Percentiles rank a stretch among this genome's conserved stretches.
phyloP scores from a whole-genome alignment of 345 rosid species.

The Schrenkiella parvula region DNA sequence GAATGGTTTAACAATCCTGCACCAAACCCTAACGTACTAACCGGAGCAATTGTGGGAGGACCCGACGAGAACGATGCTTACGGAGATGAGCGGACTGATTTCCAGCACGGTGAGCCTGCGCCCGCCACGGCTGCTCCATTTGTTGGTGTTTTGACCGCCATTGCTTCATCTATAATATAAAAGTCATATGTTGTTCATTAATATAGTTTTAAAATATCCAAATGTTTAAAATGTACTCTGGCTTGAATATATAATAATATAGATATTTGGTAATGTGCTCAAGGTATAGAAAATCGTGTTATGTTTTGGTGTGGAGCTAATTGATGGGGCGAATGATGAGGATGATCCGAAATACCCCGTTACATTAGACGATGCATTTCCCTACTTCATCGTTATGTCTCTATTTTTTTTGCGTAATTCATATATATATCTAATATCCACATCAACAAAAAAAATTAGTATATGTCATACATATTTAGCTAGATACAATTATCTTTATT shows the following conservation, averaged over 20 bases:
- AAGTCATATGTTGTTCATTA: background rate
- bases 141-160: slow-evolving; percentile 60
- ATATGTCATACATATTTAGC: too few relatives aligned
- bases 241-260: background rate
- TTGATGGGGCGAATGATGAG: too few relatives aligned
- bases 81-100: slow-evolving; percentile 44
- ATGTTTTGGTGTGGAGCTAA: too few relatives aligned
- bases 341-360: too few relatives aligned
- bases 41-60: slow-evolving; percentile 69
- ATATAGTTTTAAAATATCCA: background rate
- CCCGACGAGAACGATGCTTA: slow-evolving; percentile 54
- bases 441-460: too few relatives aligned
- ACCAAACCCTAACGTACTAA: slow-evolving; percentile 53
- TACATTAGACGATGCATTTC: too few relatives aligned
- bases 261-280: too few relatives aligned
- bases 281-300: too few relatives aligned
- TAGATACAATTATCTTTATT: too few relatives aligned
- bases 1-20: slow-evolving; percentile 39
- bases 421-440: too few relatives aligned
- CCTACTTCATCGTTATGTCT: too few relatives aligned
- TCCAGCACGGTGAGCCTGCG: slow-evolving; percentile 45
- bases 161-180: slow-evolving; percentile 15
- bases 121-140: slow-evolving; percentile 50
- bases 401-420: too few relatives aligned
- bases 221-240: background rate